A percentile compares a stretch with the other conserved stretches of the same genome.
Evolutionary conservation across 768 basidiomycete genomes (phyloP).

Genomic region (Jaapia argillacea): DNA sequence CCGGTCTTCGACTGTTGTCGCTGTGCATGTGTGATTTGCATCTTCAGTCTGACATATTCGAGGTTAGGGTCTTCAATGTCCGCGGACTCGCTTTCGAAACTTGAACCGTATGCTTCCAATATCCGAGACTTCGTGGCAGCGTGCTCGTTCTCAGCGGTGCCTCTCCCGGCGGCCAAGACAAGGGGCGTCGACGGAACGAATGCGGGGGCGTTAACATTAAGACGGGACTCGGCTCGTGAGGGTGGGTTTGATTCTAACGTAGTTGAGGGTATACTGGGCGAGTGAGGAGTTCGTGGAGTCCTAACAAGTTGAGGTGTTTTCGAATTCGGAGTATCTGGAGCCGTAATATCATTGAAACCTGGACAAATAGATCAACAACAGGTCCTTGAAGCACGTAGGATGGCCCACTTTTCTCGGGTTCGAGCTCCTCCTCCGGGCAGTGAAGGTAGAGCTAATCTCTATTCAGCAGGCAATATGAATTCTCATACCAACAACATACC

Average conservation of each 20-base stretch:
- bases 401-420: constrained; percentile 26
- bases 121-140: not conserved
- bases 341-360: too few species aligned
- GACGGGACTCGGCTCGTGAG: constrained; percentile 17
- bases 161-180: not conserved
- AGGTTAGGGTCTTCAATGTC: constrained; percentile 36
- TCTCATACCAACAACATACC: too few species aligned
- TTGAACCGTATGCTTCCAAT: not conserved
- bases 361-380: too few species aligned
- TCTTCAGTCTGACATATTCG: constrained; percentile 53
- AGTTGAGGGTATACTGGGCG: too few species aligned
- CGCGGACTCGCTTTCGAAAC: constrained; percentile 1
- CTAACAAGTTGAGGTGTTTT: too few species aligned
- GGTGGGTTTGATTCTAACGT: too few species aligned
- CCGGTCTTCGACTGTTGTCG: constrained; percentile 16
- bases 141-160: not conserved
- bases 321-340: too few species aligned
- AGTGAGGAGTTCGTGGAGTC: too few species aligned
- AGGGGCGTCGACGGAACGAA: constrained; percentile 33
- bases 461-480: too few species aligned
- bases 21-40: constrained; percentile 35
- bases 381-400: too few species aligned
- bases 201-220: constrained; percentile 29
- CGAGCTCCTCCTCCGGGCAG: constrained; percentile 51
- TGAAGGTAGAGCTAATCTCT: constrained; percentile 53